A percentile compares a stretch with the other conserved stretches of the same genome.
Evolutionary conservation across 495 filamentous ascomycete genomes (phyloP).

Genomic region (Neurospora intermedia): DNA sequence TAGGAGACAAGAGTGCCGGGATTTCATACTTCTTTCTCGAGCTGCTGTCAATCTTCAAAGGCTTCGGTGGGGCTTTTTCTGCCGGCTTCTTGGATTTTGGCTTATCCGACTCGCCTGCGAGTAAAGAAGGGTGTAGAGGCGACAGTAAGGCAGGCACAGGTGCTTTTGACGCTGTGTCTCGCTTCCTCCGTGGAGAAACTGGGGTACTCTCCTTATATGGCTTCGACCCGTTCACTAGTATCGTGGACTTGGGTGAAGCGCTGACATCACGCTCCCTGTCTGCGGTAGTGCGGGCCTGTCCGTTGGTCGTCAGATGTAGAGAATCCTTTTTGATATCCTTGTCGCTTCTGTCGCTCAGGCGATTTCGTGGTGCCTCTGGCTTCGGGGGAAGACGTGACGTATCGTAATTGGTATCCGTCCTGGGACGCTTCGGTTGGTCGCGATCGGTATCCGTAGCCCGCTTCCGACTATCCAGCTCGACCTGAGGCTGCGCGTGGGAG

Average conservation of each 20-base stretch:
- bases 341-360: conserved; percentile 16
- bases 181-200: conserved; percentile 23
- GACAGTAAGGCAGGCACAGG: conserved; percentile 30
- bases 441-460: conserved; percentile 28
- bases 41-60: conserved; percentile 8
- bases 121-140: conserved; percentile 28
- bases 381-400: conserved; percentile 16
- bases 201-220: conserved; percentile 20
- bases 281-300: conserved; percentile 13
- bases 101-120: conserved; percentile 21
- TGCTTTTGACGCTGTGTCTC: conserved; percentile 18
- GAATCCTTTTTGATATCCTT: conserved; percentile 16
- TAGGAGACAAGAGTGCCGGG: conserved; percentile 38
- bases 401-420: conserved; percentile 21
- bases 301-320: conserved; percentile 24
- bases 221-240: conserved; percentile 36
- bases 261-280: conserved; percentile 23
- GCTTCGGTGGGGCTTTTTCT: conserved; percentile 22
- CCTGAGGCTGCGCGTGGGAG: conserved; percentile 8
- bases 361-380: conserved; percentile 14
- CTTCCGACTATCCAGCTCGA: conserved; percentile 29
- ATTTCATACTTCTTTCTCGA: conserved; percentile 18
- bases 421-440: conserved; percentile 27
- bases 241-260: conserved; percentile 26
- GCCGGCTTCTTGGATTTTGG: conserved; percentile 17